Base-by-base conservation (phyloP, 2,329 filamentous ascomycete species). In the Fusarium denticulatum region DNA sequence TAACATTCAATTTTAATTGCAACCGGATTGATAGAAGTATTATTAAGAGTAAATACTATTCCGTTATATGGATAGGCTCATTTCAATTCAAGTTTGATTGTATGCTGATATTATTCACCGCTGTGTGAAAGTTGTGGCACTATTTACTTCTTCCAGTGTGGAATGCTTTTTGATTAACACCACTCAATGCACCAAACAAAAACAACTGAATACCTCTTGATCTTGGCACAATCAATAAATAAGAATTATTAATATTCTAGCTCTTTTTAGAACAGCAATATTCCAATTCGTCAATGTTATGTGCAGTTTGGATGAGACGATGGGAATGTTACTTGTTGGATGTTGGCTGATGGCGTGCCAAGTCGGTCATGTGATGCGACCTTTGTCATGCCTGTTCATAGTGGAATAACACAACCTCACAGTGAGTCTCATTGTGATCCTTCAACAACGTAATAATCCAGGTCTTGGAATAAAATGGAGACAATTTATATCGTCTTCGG, bases 401-500 rank as follows among this genome's bases (percentile, higher is more conserved):
- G 6, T 53, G 28, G 26, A 52, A 60, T 30, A 42, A 11, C 11
- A n/a, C 8, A 28, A 53, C 52, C 43, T 37, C 30, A 30, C 6
- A 16, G 36, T 42, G 42, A 60, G 39, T 28, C 24, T 57, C 39
- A 43, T 34, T 30, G 26, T 46, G 6, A 20, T 32, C 24, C 15
- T 39, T 40, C 26, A 20, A 15, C 30, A 10, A 30, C 20, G 15
- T 30, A 39, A 7, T 13, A 24, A 12, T 15, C 24, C 24, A 20
- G 12, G 37, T 12, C 24, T 32, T 20, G 42, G 16, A n/a, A 45
- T 4, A 56, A 50, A 32, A 76, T 76, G 72, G 72, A 76, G 34
- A 76, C 61, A 6, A 65, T 71, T 46, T 75, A 76, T 37, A 73
- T 76, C 15, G 46, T 76, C 22, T 22, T 76, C 15, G 74, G 69